Evolutionary conservation across 2,329 filamentous ascomycete genomes (phyloP).

Genomic region (Epichloe uncinata): DNA sequence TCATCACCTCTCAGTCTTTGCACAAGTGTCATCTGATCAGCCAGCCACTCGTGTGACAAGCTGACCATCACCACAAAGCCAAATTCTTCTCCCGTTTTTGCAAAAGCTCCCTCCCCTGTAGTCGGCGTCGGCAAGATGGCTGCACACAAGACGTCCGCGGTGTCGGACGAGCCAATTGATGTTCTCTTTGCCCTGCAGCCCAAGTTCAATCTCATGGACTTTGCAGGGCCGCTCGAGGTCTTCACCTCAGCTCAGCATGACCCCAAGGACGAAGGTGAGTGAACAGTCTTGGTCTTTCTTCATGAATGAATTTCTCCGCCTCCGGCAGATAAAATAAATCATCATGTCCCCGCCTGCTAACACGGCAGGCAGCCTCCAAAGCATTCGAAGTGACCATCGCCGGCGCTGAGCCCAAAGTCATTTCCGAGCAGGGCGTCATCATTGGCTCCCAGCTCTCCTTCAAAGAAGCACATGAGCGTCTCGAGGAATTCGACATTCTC

Average conservation of each 20-base stretch:
- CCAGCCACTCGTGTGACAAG: neutral
- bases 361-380: conserved; percentile 29
- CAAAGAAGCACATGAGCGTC: conserved; percentile 62
- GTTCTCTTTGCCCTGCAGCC: conserved; percentile 47
- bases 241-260: conserved; percentile 38
- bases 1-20: neutral
- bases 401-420: conserved; percentile 37
- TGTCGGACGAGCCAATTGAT: conserved; percentile 42
- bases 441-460: conserved; percentile 64
- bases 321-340: no score
- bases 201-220: conserved; percentile 47
- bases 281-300: neutral
- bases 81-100: conserved; percentile 6
- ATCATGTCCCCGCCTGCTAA: neutral
- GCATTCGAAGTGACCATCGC: conserved; percentile 47
- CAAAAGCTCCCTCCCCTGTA: conserved; percentile 5
- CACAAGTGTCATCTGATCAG: neutral
- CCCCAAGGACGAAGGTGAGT: conserved; percentile 35
- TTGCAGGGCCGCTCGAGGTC: conserved; percentile 41
- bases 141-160: conserved; percentile 43
- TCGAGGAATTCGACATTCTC: conserved; percentile 67
- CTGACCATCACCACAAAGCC: neutral
- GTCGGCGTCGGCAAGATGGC: conserved; percentile 33
- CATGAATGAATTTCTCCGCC: no score
- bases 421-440: conserved; percentile 51